phyloP scores from a whole-genome alignment of 2,329 filamentous ascomycete genomes.

The Pleoardoris graminearum region DNA sequence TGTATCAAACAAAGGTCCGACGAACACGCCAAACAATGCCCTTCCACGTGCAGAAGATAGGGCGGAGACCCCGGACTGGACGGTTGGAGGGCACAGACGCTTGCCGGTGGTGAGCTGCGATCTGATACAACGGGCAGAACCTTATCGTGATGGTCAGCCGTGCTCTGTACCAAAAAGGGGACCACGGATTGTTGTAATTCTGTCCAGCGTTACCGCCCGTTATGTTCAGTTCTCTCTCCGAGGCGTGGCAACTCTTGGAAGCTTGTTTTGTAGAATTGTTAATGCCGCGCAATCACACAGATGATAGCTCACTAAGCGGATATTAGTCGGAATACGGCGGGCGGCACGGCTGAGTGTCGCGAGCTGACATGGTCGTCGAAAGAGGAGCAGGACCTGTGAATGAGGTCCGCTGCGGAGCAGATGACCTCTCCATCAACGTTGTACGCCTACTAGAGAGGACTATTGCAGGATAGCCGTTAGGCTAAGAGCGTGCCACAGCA shows the following conservation, averaged over 20 bases:
- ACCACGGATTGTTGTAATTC: neutral
- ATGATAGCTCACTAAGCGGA: no score
- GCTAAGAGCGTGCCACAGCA: no score
- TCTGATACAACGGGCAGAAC: constrained; percentile 3
- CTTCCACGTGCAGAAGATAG: neutral
- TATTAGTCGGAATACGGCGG: neutral
- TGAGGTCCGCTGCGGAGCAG: no score
- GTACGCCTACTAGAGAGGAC: neutral
- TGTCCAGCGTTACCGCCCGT: neutral
- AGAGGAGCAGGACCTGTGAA: no score
- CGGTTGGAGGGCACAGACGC: neutral
- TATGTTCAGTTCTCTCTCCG: neutral
- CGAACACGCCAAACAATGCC: neutral
- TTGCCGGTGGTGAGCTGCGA: neutral
- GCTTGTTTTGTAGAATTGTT: neutral
- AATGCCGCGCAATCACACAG: neutral
- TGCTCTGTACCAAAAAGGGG: neutral
- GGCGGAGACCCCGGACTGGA: neutral
- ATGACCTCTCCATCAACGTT: neutral
- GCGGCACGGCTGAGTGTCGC: neutral
- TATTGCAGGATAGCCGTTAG: no score
- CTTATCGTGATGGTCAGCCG: neutral
- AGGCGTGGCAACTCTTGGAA: neutral
- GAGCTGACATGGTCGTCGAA: neutral
- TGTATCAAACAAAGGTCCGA: no score